Conservation (phyloP, 1,139 yeast species). For the Hemisphaericaspora xylofermentans region DNA sequence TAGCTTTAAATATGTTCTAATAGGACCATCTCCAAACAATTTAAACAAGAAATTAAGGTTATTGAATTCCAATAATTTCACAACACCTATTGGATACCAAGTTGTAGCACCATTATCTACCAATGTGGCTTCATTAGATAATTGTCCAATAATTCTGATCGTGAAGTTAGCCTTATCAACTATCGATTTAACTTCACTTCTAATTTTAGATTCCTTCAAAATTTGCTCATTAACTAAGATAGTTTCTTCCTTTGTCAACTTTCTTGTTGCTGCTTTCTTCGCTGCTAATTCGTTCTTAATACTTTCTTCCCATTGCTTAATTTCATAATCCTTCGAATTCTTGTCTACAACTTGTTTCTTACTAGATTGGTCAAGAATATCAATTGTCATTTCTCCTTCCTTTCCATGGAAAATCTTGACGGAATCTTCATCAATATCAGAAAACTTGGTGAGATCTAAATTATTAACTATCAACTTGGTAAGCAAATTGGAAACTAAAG, state of each 20-base stretch:
- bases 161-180: constrained; percentile 47
- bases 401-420: constrained; percentile 64
- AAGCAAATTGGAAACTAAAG: constrained; percentile 53
- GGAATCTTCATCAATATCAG: constrained; percentile 23
- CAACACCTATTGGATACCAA: constrained; percentile 74
- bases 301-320: constrained; percentile 85
- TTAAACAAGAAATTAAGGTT: constrained; percentile 32
- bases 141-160: constrained; percentile 50
- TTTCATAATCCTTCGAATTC: constrained; percentile 80
- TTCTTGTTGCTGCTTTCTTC: constrained; percentile 46
- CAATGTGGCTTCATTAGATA: constrained; percentile 47
- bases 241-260: constrained; percentile 77
- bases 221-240: constrained; percentile 59
- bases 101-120: constrained; percentile 66
- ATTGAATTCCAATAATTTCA: constrained; percentile 42
- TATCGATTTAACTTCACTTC: constrained; percentile 43
- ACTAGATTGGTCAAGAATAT: constrained; percentile 49
- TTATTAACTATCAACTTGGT: constrained; percentile 40
- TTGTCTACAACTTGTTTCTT: constrained; percentile 44
- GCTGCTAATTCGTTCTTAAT: constrained; percentile 71
- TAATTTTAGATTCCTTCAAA: constrained; percentile 54
- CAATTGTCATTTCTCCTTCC: constrained; percentile 70
- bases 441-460: constrained; percentile 35
- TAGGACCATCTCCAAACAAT: constrained; percentile 40
- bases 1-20: constrained; percentile 41